A percentile compares a stretch with the other conserved stretches of the same genome.
phyloP scores from a whole-genome alignment of 768 basidiomycete species.

The Serendipita sp. region DNA sequence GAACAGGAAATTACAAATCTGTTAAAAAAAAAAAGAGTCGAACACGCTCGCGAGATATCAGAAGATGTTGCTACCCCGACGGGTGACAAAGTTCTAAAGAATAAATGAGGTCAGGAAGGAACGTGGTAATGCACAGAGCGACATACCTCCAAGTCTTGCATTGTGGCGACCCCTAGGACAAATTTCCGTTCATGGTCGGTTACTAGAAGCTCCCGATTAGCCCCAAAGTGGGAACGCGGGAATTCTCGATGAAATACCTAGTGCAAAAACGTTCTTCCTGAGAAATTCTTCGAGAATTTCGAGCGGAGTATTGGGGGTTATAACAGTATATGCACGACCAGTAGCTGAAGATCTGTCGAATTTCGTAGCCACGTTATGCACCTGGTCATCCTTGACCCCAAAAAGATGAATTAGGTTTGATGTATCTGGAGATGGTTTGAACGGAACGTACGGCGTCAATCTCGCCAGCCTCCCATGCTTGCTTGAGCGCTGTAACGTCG shows the following conservation, averaged over 20 bases:
- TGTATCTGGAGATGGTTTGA: neutral
- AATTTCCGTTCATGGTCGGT: conserved; percentile 73
- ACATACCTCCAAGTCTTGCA: conserved; percentile 46
- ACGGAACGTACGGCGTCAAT: conserved; percentile 47
- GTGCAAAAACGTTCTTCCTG: conserved; percentile 50
- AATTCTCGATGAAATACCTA: conserved; percentile 30
- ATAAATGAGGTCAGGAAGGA: neutral
- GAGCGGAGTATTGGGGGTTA: conserved; percentile 66
- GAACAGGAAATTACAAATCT: too few relatives aligned
- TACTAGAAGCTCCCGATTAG: conserved; percentile 28
- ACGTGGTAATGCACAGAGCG: neutral
- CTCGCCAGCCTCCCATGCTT: conserved; percentile 57
- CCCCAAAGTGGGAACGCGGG: neutral
- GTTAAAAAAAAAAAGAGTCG: neutral
- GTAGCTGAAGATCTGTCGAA: conserved; percentile 41
- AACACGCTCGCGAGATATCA: neutral
- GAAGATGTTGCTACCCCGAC: conserved; percentile 25
- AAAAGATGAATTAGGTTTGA: neutral
- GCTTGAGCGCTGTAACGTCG: conserved; percentile 58
- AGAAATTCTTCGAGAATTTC: conserved; percentile 73
- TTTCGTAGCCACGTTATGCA: conserved; percentile 51
- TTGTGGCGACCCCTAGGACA: conserved; percentile 64
- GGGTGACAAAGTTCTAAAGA: conserved; percentile 29
- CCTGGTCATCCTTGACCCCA: conserved; percentile 43
- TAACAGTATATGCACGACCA: conserved; percentile 54